Conservation (phyloP, 768 basidiomycete species). For the Russula lepida region DNA sequence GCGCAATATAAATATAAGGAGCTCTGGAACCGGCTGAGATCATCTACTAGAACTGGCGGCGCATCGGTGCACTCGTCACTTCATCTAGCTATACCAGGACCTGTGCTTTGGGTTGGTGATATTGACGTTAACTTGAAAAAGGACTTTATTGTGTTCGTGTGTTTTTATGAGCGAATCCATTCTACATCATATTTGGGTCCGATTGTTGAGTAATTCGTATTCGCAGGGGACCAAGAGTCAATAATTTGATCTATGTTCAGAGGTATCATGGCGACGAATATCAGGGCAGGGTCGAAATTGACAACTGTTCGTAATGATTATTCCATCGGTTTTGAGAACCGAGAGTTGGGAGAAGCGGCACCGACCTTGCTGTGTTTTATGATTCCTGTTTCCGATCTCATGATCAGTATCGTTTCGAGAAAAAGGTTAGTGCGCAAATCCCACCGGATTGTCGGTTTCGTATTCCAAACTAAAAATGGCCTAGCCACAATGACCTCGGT, state of each 20-base stretch:
- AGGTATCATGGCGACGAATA: not conserved
- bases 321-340: not conserved
- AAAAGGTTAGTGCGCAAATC: not conserved
- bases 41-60: not conserved
- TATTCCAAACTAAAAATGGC: not conserved
- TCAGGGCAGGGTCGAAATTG: not conserved
- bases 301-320: not conserved
- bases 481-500: not conserved
- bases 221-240: not conserved
- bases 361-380: no score
- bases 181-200: not conserved
- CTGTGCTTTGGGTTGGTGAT: no score
- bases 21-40: not conserved
- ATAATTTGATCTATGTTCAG: not conserved
- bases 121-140: not conserved
- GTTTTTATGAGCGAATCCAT: not conserved
- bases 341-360: not conserved
- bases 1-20: not conserved
- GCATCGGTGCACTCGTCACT: not conserved
- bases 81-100: not conserved
- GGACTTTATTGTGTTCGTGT: not conserved
- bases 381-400: not conserved
- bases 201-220: no score
- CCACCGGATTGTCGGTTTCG: not conserved
- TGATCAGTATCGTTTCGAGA: not conserved